Evolutionary conservation across 176 grass and related monocot species (phyloP), one percentile per base, ranked within the genome.

Genomic region (Carex parvula): DNA sequence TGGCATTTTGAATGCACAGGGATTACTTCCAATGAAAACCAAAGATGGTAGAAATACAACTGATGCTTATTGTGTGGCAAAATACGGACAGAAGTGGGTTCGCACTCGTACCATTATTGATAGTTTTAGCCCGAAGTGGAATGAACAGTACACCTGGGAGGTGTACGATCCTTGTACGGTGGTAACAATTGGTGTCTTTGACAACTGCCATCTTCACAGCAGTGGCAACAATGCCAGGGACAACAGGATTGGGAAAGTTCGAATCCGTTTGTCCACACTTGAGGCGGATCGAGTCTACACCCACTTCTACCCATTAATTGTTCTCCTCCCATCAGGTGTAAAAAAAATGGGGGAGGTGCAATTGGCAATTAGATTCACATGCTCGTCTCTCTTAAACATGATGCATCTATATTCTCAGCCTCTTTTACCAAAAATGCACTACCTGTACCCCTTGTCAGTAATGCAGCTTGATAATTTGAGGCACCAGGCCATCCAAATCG

Each of bases 261-360:
- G 87, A 30, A 91, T 94, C 83, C 87, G 82, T 64, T 82, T 89
- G 52, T 94, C 92, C 35, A 94, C 92, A 9, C 92, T 94, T 0
- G 87, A 94, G 84, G 78, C 89, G 32, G 92, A 87, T 53, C 76
- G 83, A 35, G 89, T 91, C 52, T 89, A 91, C 66, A 91, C 85
- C 3, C 89, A 89, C 66, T 91, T 64, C 0, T 91, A 89, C 44
- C 89, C 87, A 30, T 88, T 91, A 46, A 80, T 91, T 20, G 85
- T 94, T 80, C 83, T 94, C 73, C 78, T 87, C 63, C 85, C 89
- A n/a, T 62, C 87, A 50, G 89, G 92, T 0, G 89, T 91, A 12
- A 94, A 94, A 67, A 94, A 94, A 84, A 94, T 91, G 89, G 92
- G 92, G 46, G 92, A 94, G 65, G 81, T 91, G 81, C 87, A 94